Evolutionary conservation across 306 rosid species (phyloP).

Genomic region (Lathyrus tuberosus): DNA sequence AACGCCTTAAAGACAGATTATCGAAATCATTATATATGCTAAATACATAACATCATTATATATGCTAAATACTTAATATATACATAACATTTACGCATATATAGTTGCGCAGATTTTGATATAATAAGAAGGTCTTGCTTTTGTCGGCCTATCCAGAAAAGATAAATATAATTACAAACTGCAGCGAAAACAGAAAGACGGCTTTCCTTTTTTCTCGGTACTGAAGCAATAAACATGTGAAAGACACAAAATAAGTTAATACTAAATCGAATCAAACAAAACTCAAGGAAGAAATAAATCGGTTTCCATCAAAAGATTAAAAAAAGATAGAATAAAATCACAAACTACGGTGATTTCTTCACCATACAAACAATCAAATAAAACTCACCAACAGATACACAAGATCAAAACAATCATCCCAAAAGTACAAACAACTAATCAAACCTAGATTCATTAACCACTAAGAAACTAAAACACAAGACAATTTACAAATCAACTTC

Average conservation of each 20-base stretch:
- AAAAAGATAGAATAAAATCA: background rate
- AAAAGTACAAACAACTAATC: slow-evolving; percentile 9
- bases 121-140: background rate
- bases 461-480: slow-evolving; percentile 18
- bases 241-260: slow-evolving; percentile 19
- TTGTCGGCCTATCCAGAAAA: background rate
- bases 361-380: slow-evolving; percentile 7
- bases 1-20: background rate
- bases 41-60: slow-evolving; percentile 17
- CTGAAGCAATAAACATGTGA: slow-evolving; percentile 23
- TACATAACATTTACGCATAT: background rate
- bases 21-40: slow-evolving; percentile 10
- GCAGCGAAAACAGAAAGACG: slow-evolving; percentile 6
- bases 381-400: slow-evolving; percentile 24
- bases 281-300: background rate
- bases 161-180: slow-evolving; percentile 5
- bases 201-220: background rate
- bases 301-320: slow-evolving; percentile 1
- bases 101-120: background rate
- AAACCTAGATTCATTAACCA: slow-evolving; percentile 30
- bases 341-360: slow-evolving; percentile 8
- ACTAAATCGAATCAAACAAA: slow-evolving; percentile 18
- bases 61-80: slow-evolving; percentile 5
- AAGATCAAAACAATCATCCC: slow-evolving; percentile 37
- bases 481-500: slow-evolving; percentile 26